These are phyloP conservation scores for Debaryomyces prosopidis DNA, from an alignment of 805 yeast species.

Conservation along the genomic window DNA sequence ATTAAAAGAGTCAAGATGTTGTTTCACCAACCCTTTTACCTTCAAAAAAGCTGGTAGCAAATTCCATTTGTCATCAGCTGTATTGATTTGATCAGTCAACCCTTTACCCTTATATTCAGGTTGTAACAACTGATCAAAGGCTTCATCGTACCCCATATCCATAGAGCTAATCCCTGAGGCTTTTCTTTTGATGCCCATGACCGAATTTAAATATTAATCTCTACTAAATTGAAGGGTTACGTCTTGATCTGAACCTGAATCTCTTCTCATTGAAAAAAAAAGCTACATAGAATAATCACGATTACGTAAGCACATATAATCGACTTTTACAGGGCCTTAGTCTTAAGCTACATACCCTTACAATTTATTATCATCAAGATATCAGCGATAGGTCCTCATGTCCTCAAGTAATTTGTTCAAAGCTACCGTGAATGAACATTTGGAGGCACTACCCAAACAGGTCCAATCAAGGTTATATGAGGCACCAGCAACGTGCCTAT, in stretches of 20 bases:
- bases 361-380: too few relatives aligned
- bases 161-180: slow-evolving; percentile 7
- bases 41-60: slow-evolving; percentile 91
- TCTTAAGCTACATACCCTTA: too few relatives aligned
- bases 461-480: slow-evolving; percentile 82
- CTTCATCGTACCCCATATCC: slow-evolving; percentile 45
- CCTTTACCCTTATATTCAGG: slow-evolving; percentile 85
- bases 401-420: slow-evolving; percentile 44
- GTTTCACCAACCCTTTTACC: slow-evolving; percentile 95
- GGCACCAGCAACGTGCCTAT: slow-evolving; percentile 88
- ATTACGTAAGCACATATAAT: background rate
- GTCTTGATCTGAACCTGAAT: background rate
- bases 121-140: slow-evolving; percentile 74
- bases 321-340: too few relatives aligned
- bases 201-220: background rate
- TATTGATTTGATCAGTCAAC: slow-evolving; percentile 81
- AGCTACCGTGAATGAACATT: slow-evolving; percentile 79
- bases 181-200: slow-evolving; percentile 15
- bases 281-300: background rate
- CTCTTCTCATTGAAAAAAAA: slow-evolving; percentile 1
- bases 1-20: slow-evolving; percentile 97
- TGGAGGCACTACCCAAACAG: slow-evolving; percentile 85
- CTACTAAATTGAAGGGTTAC: background rate
- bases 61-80: slow-evolving; percentile 97
- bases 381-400: slow-evolving; percentile 8